Conservation (phyloP, 352 stramenopile species). For the Globisporangium takayamanum region DNA sequence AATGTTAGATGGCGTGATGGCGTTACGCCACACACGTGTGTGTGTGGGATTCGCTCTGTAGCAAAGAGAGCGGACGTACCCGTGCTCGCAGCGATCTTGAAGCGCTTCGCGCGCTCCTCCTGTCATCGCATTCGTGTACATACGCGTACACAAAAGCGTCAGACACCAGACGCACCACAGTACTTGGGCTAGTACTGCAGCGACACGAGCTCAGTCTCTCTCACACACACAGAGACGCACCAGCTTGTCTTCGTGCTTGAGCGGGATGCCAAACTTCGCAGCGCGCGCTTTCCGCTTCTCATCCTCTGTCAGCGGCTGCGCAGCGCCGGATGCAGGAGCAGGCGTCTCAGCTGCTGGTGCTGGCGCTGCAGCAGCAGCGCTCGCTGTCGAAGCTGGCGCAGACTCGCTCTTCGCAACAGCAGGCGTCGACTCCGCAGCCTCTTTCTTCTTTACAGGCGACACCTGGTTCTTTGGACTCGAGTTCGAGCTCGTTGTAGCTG, state of each 20-base stretch:
- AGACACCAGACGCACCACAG: neutral
- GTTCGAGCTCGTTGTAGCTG: neutral
- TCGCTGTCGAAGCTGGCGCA: constrained; percentile 5
- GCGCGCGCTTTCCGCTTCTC: constrained; percentile 74
- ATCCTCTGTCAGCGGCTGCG: constrained; percentile 48
- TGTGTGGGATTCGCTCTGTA: neutral
- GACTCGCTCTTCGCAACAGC: constrained; percentile 19
- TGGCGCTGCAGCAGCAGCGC: constrained; percentile 9
- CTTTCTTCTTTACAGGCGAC: constrained; percentile 17
- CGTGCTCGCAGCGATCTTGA: constrained; percentile 39
- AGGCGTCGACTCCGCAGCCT: constrained; percentile 8
- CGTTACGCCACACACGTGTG: neutral
- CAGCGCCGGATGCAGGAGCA: constrained; percentile 7
- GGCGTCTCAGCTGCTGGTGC: constrained; percentile 2
- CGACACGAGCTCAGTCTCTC: neutral
- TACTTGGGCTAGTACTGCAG: neutral
- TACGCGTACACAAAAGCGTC: neutral
- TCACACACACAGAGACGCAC: constrained; percentile 18
- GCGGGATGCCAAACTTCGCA: constrained; percentile 74
- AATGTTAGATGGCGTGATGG: neutral
- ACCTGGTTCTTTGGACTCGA: constrained; percentile 26
- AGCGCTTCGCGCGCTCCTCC: constrained; percentile 74
- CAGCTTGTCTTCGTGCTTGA: constrained; percentile 73
- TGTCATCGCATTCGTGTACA: constrained; percentile 9
- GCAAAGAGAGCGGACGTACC: constrained; percentile 14